Evolutionary conservation across 2,329 filamentous ascomycete species (phyloP), one percentile per base, ranked within the genome.

Genomic region (Dothidotthia symphoricarpi): DNA sequence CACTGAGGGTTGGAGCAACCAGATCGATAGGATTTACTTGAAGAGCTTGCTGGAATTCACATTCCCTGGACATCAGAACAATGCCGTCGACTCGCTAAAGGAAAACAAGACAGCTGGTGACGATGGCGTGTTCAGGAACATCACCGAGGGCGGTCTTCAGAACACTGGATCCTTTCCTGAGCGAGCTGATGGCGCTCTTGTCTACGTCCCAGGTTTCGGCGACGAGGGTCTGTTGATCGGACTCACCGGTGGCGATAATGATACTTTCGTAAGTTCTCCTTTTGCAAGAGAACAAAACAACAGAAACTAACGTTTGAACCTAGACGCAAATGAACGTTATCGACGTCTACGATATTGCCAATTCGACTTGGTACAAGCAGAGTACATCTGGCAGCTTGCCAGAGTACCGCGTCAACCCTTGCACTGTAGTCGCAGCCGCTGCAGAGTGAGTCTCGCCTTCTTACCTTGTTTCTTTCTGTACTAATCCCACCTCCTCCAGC

Each of bases 261-360:
- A 72, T 16, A 78, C 81, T 15, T 89, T 87, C 54, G 81, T 83
- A 53, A 68, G 72, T 61, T 17, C 14, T 10, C 19, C 28, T 6
- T 9, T 24, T 19, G 3, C 3, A 13, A 10, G 5, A 2, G 14
- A 27, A 3, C 3, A 7, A 33, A 2, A 25, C 1, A 8, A 2
- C 13, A 9, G 6, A 27, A 4, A 14, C 51, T 57, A 39, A 57
- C 28, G 12, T 13, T n/a, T 8, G 19, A 22, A 22, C 7, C 3
- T 32, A 76, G 74, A 78, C 76, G 0, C 72, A 75, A 12, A 89
- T 91, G 70, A 88, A 82, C 32, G 75, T 78, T 12, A 82, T 90
- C 26, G 84, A 90, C 49, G 79, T 91, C n/a, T 93, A 88, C 62
- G 87, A 93, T 55, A 78, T 91, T 40, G 83, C 78, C 3, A 76